Conservation (phyloP, 2,329 filamentous ascomycete genomes). For the Eutypa lata region DNA sequence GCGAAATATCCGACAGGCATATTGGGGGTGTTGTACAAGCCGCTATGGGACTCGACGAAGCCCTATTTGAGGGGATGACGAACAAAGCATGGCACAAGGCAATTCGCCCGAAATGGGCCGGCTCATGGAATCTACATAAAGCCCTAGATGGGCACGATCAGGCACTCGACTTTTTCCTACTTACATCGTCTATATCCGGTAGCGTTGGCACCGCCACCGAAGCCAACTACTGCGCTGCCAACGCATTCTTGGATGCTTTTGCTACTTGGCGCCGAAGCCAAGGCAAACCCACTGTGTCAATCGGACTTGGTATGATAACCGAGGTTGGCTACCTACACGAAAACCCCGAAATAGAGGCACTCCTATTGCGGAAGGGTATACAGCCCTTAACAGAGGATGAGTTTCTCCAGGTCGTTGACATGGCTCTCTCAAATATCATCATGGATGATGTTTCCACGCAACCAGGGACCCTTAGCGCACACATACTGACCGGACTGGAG, state of each 20-base stretch:
- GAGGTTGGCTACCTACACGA: conserved; percentile 33
- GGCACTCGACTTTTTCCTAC: conserved; percentile 30
- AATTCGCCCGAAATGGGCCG: conserved; percentile 18
- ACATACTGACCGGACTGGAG: conserved; percentile 22
- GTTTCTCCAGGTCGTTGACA: conserved; percentile 22
- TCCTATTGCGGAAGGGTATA: conserved; percentile 17
- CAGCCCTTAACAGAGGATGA: conserved; percentile 19
- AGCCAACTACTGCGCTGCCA: conserved; percentile 35
- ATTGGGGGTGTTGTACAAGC: conserved; percentile 23
- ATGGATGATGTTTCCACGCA: neutral
- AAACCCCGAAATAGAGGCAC: conserved; percentile 19
- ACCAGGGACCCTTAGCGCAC: neutral
- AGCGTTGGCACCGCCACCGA: conserved; percentile 29
- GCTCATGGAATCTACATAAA: conserved; percentile 22
- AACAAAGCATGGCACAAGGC: conserved; percentile 22
- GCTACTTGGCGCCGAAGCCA: conserved; percentile 20
- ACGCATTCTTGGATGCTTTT: conserved; percentile 34
- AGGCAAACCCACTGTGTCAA: conserved; percentile 21
- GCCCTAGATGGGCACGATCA: conserved; percentile 12
- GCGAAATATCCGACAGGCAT: neutral
- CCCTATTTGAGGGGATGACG: conserved; percentile 23
- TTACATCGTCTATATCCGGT: conserved; percentile 25
- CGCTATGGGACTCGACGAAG: conserved; percentile 30
- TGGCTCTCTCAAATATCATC: conserved; percentile 15
- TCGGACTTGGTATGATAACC: conserved; percentile 31